Conservation (phyloP, 2,329 filamentous ascomycete species). For the Hymenoscyphus albidus region DNA sequence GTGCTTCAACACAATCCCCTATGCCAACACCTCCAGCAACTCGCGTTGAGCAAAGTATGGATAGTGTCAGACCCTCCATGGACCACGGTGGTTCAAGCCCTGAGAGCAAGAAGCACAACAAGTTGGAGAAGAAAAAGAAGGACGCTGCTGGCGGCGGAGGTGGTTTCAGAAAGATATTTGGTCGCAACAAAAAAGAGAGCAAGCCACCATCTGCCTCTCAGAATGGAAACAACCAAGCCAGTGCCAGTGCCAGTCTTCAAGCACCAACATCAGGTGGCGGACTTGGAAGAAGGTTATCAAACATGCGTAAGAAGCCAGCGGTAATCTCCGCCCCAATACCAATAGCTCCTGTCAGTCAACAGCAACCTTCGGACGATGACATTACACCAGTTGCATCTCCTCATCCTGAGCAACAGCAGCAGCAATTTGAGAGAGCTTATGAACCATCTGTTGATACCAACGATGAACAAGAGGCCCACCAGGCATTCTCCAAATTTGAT, state of each 20-base stretch:
- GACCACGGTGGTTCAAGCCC: slow-evolving; percentile 38
- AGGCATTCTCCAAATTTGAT: slow-evolving; percentile 68
- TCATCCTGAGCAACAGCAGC: slow-evolving; percentile 31
- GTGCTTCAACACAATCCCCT: slow-evolving; percentile 9
- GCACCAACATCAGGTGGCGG: slow-evolving; percentile 26
- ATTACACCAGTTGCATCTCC: slow-evolving; percentile 30
- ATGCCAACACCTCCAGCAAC: slow-evolving; percentile 7
- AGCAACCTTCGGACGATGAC: slow-evolving; percentile 29
- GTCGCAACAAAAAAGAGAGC: slow-evolving; percentile 59
- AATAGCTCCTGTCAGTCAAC: slow-evolving; percentile 22
- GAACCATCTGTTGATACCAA: slow-evolving; percentile 51
- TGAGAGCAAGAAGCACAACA: slow-evolving; percentile 48
- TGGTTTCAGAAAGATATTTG: slow-evolving; percentile 63
- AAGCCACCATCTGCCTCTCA: slow-evolving; percentile 50
- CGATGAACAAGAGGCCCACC: slow-evolving; percentile 55
- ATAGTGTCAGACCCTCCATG: slow-evolving; percentile 24
- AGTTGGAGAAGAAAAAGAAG: slow-evolving; percentile 49
- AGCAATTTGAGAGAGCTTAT: slow-evolving; percentile 39
- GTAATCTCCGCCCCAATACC: slow-evolving; percentile 22
- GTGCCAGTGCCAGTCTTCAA: slow-evolving; percentile 26
- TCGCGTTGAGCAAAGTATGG: slow-evolving; percentile 22
- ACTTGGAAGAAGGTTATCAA: slow-evolving; percentile 40
- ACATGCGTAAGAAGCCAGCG: slow-evolving; percentile 38
- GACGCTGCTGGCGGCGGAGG: slow-evolving; percentile 33
- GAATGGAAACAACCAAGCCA: slow-evolving; percentile 40